Base-by-base conservation (phyloP, 2,329 filamentous ascomycete species). In the Alternaria tenuissima region DNA sequence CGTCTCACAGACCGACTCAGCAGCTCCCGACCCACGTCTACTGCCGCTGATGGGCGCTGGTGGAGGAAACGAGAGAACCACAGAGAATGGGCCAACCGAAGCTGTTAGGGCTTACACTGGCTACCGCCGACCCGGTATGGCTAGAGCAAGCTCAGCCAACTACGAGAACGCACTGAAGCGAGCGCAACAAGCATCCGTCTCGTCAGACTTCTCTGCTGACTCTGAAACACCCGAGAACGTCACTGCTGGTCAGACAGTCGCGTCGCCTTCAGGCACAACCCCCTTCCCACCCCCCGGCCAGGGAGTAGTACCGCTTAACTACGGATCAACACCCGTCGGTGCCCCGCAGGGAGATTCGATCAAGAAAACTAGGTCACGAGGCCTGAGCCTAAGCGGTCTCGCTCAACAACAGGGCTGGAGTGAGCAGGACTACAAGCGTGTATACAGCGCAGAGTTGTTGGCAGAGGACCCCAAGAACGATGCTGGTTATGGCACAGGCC, bases 361-460 rank as follows among this genome's bases (percentile, higher is more conserved):
- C 24, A 76, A 75, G 67, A 77, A 72, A 60, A 67, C 68, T 4
- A 61, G 70, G 18, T 70, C 71, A 7, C 64, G 67, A 12, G 76
- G 75, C 1, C 57, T 78, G 55, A 76, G 73, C 44, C 55, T 78
- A 16, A 73, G 69, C 3, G 56, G 59, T 16, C 55, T 78, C 49
- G 75, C 69, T 1, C 67, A 73, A 30, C 64, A 74, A 52, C 73
- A 74, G 56, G 73, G 73, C 41, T 78, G 75, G 75, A 77, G 53
- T 46, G 72, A 74, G 59, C 72, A 78, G 62, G 76, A 78, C 36
- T 69, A 67, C 56, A 78, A 74, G 63, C 71, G 74, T 38, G 51
- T 77, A 9, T 76, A 69, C 46, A 76, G 63, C 53, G 62, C 65
- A 5, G 59, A 62, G 20, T 43, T 76, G 61, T 67, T 69, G 59